Conservation (phyloP, 2,329 filamentous ascomycete species). For the Colletotrichum neosansevieriae region DNA sequence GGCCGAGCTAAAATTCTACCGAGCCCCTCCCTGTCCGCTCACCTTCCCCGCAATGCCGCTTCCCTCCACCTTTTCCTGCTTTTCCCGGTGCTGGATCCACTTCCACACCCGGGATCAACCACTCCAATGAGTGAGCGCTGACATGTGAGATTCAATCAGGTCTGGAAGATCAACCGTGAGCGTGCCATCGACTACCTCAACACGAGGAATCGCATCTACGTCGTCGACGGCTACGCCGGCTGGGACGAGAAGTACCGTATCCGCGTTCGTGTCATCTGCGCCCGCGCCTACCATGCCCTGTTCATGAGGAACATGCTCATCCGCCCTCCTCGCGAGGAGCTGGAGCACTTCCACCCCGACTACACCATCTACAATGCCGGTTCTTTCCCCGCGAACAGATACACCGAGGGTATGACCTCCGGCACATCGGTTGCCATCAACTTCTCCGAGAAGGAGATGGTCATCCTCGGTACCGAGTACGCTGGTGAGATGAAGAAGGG, state of each 20-base stretch:
- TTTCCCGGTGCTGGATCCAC: slow-evolving; percentile 18
- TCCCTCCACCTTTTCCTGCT: slow-evolving; percentile 17
- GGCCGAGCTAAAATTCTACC: slow-evolving; percentile 27
- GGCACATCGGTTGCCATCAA: slow-evolving; percentile 98
- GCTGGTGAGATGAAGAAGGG: slow-evolving; percentile 99
- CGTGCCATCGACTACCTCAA: slow-evolving; percentile 99
- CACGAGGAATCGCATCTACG: slow-evolving; percentile 98
- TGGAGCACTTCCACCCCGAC: slow-evolving; percentile 98
- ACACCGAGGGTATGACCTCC: slow-evolving; percentile 98
- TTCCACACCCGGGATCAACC: not conserved
- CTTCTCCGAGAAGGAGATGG: slow-evolving; percentile 99
- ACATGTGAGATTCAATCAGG: slow-evolving; percentile 64
- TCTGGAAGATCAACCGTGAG: slow-evolving; percentile 99
- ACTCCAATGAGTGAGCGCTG: slow-evolving; percentile 11
- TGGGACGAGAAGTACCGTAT: slow-evolving; percentile 99
- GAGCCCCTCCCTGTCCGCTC: not conserved
- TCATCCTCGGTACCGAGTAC: slow-evolving; percentile 98
- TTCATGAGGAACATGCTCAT: slow-evolving; percentile 99
- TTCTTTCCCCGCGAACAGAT: slow-evolving; percentile 98
- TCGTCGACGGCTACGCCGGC: slow-evolving; percentile 95
- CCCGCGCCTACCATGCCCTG: slow-evolving; percentile 97
- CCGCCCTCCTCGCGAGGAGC: slow-evolving; percentile 88
- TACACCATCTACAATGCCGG: slow-evolving; percentile 99
- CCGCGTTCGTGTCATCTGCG: slow-evolving; percentile 96
- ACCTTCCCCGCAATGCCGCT: not conserved